Percentiles rank a stretch among this genome's conserved stretches.
These are phyloP conservation scores for Huntiella bhutanensis DNA, from an alignment of 2,329 filamentous ascomycete genomes.

Conservation along the genomic window DNA sequence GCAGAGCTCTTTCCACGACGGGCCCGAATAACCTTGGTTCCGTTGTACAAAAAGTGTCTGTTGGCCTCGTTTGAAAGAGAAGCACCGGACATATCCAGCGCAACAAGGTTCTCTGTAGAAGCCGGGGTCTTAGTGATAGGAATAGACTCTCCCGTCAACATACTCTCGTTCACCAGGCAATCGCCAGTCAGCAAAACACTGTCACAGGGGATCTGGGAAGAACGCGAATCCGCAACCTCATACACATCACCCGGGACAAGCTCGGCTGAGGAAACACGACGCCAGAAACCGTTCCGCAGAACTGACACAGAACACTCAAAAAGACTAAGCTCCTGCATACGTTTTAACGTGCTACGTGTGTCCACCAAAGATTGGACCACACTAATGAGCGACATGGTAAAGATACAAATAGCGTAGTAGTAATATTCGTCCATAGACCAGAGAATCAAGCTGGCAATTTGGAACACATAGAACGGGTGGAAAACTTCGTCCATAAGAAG, in stretches of 20 bases:
- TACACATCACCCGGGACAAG: slow-evolving; percentile 92
- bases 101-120: slow-evolving; percentile 56
- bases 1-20: slow-evolving; percentile 71
- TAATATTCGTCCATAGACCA: slow-evolving; percentile 97
- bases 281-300: slow-evolving; percentile 88
- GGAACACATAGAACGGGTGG: slow-evolving; percentile 78
- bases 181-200: slow-evolving; percentile 82
- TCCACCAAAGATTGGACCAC: slow-evolving; percentile 80
- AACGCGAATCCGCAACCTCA: slow-evolving; percentile 81
- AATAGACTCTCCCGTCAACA: slow-evolving; percentile 87
- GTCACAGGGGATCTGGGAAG: slow-evolving; percentile 79
- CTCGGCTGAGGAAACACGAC: slow-evolving; percentile 67
- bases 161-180: slow-evolving; percentile 97
- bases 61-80: slow-evolving; percentile 69
- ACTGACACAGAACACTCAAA: slow-evolving; percentile 95
- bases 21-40: slow-evolving; percentile 86
- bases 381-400: slow-evolving; percentile 82
- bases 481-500: slow-evolving; percentile 71
- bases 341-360: slow-evolving; percentile 75
- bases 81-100: slow-evolving; percentile 60
- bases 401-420: slow-evolving; percentile 91
- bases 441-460: slow-evolving; percentile 78
- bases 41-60: slow-evolving; percentile 80
- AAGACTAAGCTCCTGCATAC: slow-evolving; percentile 73
- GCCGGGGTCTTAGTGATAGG: slow-evolving; percentile 85